Base-by-base conservation (phyloP, 176 grass and related monocot genomes). In the Carex kokanica region DNA sequence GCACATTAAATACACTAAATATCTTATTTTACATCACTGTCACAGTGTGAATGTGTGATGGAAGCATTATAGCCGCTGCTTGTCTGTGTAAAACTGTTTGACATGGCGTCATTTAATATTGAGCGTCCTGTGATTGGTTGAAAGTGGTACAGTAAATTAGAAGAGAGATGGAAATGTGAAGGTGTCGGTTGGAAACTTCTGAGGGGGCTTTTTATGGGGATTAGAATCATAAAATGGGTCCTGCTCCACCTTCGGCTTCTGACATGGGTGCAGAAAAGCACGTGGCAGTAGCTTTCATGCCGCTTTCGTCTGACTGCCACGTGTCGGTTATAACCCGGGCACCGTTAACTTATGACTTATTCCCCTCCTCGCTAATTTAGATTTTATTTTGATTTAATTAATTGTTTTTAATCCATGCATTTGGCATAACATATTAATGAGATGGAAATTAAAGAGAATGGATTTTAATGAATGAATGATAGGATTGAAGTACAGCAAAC, bases 171-270 rank as follows among this genome's bases (percentile, higher is more conserved):
- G 12, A 54, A 24, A 43, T 4, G 32, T 24, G 82, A 54, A 38
- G 31, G 80, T 88, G 93, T 90, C 93, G 93, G 93, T 81, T 64
- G 86, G 93, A 90, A 92, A 86, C 88, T 92, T 95, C 73, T 29
- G 41, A 53, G 75, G 43, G 21, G 54, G 49, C 2, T 38, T 71
- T 65, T 41, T n/a, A 15, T 41, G 29, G 29, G 63, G 53, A 74
- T 63, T 49, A 1, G 36, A 49, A 49, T 49, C 45, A 49, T 49
- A 49, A 10, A 40, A 63, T 24, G 82, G 82, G 79, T 85, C 85
- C n/a, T 84, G 83, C 84, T 90, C 90, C 74, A 74, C 24, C 83
- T 85, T 85, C 83, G 79, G 65, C 10, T 80, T 94, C 93, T 91
- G 93, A 95, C 93, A 91, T 90, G 34, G 17, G 78, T 87, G 88